Conservation (phyloP, 73 alveolate genomes). For the Paramecium bursaria region DNA sequence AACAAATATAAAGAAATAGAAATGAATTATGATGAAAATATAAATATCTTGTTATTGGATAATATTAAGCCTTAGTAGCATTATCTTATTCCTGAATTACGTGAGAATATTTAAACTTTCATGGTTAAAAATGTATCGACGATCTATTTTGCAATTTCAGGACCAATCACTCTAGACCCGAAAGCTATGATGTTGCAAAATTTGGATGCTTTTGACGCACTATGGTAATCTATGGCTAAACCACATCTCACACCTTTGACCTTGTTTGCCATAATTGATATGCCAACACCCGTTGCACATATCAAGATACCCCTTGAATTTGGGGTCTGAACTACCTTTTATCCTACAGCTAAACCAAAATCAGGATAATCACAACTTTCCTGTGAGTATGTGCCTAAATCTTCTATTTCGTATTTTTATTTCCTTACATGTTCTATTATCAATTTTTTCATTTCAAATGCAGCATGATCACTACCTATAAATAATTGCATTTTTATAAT, state of each 20-base stretch:
- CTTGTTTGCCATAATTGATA: slow-evolving; percentile 79
- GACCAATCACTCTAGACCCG: slow-evolving; percentile 75
- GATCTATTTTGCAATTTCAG: slow-evolving; percentile 74
- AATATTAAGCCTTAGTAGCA: too few species aligned
- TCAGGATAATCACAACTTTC: slow-evolving; percentile 78
- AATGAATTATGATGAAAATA: too few species aligned
- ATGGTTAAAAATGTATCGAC: slow-evolving; percentile 74
- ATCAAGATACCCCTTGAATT: slow-evolving; percentile 71
- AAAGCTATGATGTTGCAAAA: slow-evolving; percentile 76
- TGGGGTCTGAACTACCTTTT: slow-evolving; percentile 61
- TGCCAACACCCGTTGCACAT: slow-evolving; percentile 85
- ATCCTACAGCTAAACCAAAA: slow-evolving; percentile 69
- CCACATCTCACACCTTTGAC: slow-evolving; percentile 82
- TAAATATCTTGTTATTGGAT: too few species aligned
- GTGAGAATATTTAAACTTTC: too few species aligned
- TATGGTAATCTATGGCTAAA: slow-evolving; percentile 76
- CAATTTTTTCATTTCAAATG: slow-evolving; percentile 64
- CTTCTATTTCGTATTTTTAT: slow-evolving; percentile 66
- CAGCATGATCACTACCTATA: slow-evolving; percentile 84
- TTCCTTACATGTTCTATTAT: slow-evolving; percentile 52
- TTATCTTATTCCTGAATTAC: too few species aligned
- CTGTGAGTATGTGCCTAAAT: slow-evolving; percentile 66
- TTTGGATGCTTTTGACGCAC: slow-evolving; percentile 71
- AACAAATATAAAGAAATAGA: too few species aligned
- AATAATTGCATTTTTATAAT: slow-evolving; percentile 43